Conservation (phyloP, 2,329 filamentous ascomycete species). For the Fusarium sp. region DNA sequence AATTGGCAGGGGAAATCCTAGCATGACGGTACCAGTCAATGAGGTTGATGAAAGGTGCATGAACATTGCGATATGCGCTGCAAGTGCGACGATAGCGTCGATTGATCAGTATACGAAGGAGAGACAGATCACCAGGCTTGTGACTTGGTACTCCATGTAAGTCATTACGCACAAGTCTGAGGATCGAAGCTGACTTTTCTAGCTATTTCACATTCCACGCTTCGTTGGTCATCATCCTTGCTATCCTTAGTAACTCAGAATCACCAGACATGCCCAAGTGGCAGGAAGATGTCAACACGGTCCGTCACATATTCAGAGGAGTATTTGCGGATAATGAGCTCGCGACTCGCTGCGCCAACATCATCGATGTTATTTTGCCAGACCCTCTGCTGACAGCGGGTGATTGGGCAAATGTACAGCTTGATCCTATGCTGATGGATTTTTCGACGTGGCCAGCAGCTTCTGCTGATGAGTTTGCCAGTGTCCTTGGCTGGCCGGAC, state of each 20-base stretch:
- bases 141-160: background rate
- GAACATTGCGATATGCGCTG: background rate
- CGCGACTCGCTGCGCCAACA: background rate
- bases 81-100: background rate
- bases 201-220: background rate
- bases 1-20: background rate
- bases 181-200: background rate
- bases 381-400: background rate
- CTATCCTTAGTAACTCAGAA: background rate
- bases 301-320: background rate
- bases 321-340: background rate
- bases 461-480: background rate
- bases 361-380: background rate
- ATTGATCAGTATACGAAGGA: background rate
- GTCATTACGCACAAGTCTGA: background rate
- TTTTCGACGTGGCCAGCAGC: background rate
- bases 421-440: background rate
- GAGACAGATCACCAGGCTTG: background rate
- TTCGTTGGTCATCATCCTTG: background rate
- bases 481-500: background rate
- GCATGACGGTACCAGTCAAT: fast-evolving
- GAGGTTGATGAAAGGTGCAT: background rate
- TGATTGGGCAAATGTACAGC: background rate
- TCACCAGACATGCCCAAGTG: background rate
- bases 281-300: background rate